Base-by-base conservation (phyloP, 2,329 filamentous ascomycete genomes). In the Pseudocercospora musae region DNA sequence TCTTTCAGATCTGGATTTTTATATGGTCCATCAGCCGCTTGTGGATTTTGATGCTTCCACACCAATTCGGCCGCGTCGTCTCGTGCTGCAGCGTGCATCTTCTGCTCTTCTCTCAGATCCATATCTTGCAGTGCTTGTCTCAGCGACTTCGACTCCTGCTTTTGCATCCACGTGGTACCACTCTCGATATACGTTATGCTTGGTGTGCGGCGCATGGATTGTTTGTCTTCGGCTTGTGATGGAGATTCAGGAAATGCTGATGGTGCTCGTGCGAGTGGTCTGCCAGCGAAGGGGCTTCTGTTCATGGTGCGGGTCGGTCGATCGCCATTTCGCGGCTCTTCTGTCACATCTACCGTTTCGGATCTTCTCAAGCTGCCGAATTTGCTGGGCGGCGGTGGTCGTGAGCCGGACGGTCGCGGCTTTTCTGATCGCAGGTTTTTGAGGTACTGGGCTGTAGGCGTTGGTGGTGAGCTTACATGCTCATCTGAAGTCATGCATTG, bases 21-120 rank as follows among this genome's bases (percentile, higher is more conserved):
- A 62, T 72, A 74, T 23, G 70, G 69, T n/a, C 60, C 78, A 66
- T 80, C 76, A 9, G 88, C 85, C 1, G 86, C 84, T 48, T 86
- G 83, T 2, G 89, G 87, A 67, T 91, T 84, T 72, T 89, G 82
- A 72, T 94, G 90, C 71, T 87, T 86, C 84, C 86, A 92, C 48
- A 94, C 90, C 50, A 94, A 81, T 73, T 93, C 89, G 0, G 89
- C 87, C 10, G 90, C 90, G 74, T 94, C 90, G 63, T 91, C 81
- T 64, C 91, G 86, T 29, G 90, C 90, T 44, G 88, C 88, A 11
- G 85, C 79, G 73, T 90, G 89, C 54, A 93, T 74, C 49, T 84
- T 84, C 62, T 80, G 75, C 62, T 89, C 87, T 20, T 88, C 86
- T 1, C 86, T 82, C 27, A 89, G 66, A 62, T 90, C 85, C 83